A percentile compares a stretch with the other conserved stretches of the same genome.
phyloP scores from a whole-genome alignment of 176 grass and related monocot species.

The Ensete ventricosum region DNA sequence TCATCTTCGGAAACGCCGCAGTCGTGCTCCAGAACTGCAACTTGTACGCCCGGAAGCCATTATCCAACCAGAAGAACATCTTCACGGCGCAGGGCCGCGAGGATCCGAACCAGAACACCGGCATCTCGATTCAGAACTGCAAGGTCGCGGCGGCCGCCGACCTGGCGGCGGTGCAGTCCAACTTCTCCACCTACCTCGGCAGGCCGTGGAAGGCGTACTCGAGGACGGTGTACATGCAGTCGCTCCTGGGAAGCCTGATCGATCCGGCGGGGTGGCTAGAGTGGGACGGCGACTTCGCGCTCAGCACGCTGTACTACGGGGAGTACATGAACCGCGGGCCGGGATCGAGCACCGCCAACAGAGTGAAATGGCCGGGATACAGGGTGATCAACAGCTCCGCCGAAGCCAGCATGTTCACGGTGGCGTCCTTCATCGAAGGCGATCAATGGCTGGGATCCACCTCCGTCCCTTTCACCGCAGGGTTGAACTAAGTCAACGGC shows the following conservation, averaged over 20 bases:
- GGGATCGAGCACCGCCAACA: constrained; percentile 20
- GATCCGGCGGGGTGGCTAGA: constrained; percentile 47
- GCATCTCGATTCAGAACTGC: constrained; percentile 63
- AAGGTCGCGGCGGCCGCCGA: constrained; percentile 57
- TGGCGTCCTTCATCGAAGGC: constrained; percentile 53
- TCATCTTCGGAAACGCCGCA: constrained; percentile 68
- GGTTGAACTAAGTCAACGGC: constrained; percentile 26
- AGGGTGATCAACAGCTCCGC: constrained; percentile 34
- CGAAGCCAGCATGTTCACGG: constrained; percentile 50
- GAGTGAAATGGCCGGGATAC: constrained; percentile 55
- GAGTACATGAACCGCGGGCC: constrained; percentile 63
- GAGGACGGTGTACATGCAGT: constrained; percentile 54
- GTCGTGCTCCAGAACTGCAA: constrained; percentile 66
- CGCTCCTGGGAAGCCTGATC: constrained; percentile 38
- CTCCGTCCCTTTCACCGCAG: constrained; percentile 41
- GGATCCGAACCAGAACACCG: constrained; percentile 82
- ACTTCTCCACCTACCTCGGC: constrained; percentile 45
- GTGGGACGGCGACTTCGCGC: constrained; percentile 52
- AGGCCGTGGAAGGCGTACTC: constrained; percentile 75
- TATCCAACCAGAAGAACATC: constrained; percentile 50
- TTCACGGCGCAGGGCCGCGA: constrained; percentile 66
- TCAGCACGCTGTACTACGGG: constrained; percentile 65
- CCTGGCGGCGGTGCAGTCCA: constrained; percentile 29
- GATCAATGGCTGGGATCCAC: constrained; percentile 54
- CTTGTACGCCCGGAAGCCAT: constrained; percentile 52